Conservation (phyloP, 2,329 filamentous ascomycete genomes). For the Bertia moriformis region DNA sequence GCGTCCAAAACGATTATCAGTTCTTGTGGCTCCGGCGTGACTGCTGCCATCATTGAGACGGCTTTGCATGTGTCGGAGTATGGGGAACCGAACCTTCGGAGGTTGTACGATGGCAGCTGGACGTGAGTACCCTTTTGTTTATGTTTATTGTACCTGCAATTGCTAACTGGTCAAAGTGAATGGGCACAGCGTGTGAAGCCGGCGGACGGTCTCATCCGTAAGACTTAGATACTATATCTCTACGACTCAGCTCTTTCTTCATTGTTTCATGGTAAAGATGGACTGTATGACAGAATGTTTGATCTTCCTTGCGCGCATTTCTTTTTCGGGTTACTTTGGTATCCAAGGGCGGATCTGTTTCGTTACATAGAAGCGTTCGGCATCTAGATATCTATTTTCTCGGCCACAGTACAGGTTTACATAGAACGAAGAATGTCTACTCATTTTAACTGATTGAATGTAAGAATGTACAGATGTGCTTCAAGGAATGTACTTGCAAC, state of each 20-base stretch:
- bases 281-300: neutral
- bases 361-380: too few species aligned
- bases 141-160: neutral
- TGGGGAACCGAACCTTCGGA: constrained; percentile 50
- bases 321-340: too few species aligned
- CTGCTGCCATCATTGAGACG: constrained; percentile 78
- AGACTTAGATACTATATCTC: too few species aligned
- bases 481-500: too few species aligned
- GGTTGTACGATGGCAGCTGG: constrained; percentile 93
- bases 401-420: too few species aligned
- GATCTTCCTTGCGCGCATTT: too few species aligned
- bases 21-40: constrained; percentile 87
- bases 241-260: too few species aligned
- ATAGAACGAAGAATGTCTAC: too few species aligned
- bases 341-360: too few species aligned
- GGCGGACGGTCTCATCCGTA: constrained; percentile 47
- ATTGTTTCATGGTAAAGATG: neutral
- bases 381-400: too few species aligned
- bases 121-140: constrained; percentile 48
- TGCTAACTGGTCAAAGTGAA: constrained; percentile 25
- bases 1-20: constrained; percentile 68
- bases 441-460: too few species aligned
- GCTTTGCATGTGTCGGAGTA: constrained; percentile 69
- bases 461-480: too few species aligned
- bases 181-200: constrained; percentile 53